These are phyloP conservation scores for Starmerella gropengiesseri DNA, from an alignment of 805 yeast species.

Conservation along the genomic window DNA sequence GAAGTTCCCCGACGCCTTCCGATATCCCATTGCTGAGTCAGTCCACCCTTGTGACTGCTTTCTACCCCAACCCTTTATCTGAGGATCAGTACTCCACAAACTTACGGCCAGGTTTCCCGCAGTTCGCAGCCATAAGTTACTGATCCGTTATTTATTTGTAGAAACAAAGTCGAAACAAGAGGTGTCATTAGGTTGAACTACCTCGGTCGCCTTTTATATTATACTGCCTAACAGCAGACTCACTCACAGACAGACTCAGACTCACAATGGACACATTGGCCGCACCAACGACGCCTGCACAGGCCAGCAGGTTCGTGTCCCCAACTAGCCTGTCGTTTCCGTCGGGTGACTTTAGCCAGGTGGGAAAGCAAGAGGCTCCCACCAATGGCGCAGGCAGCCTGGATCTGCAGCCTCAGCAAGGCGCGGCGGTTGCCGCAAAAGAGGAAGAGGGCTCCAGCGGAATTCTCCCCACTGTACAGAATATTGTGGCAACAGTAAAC, in stretches of 20 bases:
- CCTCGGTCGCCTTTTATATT: conserved; percentile 13
- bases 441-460: conserved; percentile 67
- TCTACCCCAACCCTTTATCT: conserved; percentile 8
- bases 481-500: conserved; percentile 96
- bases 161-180: conserved; percentile 3
- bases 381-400: conserved; percentile 8
- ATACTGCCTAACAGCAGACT: conserved; percentile 1
- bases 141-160: conserved; percentile 7
- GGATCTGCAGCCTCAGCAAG: conserved; percentile 4
- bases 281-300: conserved; percentile 66
- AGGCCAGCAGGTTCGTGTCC: conserved; percentile 62
- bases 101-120: too few relatives aligned
- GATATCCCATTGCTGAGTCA: conserved; percentile 7
- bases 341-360: conserved; percentile 2
- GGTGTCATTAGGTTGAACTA: conserved; percentile 23
- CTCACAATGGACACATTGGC: conserved; percentile 55
- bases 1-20: conserved; percentile 3
- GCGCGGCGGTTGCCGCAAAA: conserved; percentile 9
- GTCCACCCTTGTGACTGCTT: conserved; percentile 1
- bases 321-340: conserved; percentile 56
- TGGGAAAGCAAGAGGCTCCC: conserved; percentile 4
- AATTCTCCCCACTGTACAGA: conserved; percentile 81
- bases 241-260: neutral
- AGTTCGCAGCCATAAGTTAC: too few relatives aligned
- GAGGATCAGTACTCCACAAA: neutral